These are phyloP conservation scores for Delphinella strobiligena DNA, from an alignment of 2,329 filamentous ascomycete genomes.

Conservation along the genomic window DNA sequence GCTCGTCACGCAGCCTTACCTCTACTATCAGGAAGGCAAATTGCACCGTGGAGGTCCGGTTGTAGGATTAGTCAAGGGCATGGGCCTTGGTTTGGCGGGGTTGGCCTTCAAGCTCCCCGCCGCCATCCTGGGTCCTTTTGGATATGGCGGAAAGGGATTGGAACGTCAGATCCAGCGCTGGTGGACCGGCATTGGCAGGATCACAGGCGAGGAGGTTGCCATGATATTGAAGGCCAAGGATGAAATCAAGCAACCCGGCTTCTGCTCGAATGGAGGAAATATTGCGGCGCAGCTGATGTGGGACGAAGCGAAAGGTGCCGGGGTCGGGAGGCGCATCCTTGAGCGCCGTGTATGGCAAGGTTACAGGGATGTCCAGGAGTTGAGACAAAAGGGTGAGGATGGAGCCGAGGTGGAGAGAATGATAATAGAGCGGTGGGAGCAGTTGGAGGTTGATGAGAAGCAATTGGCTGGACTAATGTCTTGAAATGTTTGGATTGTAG, in stretches of 20 bases:
- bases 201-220: neutral
- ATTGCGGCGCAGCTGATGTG: neutral
- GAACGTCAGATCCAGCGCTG: slow-evolving; percentile 3
- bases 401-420: neutral
- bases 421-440: neutral
- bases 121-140: neutral
- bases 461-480: neutral
- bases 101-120: neutral
- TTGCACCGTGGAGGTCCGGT: neutral
- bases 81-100: neutral
- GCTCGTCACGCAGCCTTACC: slow-evolving; percentile 57
- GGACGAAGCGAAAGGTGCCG: neutral
- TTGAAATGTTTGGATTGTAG: neutral
- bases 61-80: neutral
- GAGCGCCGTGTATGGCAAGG: neutral
- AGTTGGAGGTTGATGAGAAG: neutral
- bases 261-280: neutral
- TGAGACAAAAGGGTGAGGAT: neutral
- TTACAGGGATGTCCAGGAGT: neutral
- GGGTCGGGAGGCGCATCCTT: neutral
- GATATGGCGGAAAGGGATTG: slow-evolving; percentile 5
- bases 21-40: slow-evolving; percentile 24
- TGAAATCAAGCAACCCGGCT: neutral
- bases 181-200: neutral
- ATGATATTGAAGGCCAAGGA: neutral